phyloP scores from a whole-genome alignment of 352 stramenopile species.

The Blastocystis hominis region DNA sequence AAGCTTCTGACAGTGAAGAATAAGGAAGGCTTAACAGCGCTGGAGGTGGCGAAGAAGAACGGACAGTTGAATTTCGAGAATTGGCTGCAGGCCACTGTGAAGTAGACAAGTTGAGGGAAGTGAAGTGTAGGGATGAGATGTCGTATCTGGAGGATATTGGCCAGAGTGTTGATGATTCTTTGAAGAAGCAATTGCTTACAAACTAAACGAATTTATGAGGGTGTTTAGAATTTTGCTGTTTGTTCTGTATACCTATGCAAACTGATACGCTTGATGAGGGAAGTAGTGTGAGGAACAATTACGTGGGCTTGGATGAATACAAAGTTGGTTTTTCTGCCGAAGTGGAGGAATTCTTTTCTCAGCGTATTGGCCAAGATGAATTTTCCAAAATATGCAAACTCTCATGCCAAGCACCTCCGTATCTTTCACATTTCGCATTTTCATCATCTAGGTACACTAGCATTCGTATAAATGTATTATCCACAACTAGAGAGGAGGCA shows the following conservation, averaged over 20 bases:
- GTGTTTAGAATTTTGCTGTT: background rate
- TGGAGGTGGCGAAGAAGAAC: constrained; percentile 17
- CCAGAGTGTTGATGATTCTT: background rate
- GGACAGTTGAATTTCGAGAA: background rate
- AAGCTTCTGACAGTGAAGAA: background rate
- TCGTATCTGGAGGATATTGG: constrained; percentile 2
- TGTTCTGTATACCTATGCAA: background rate
- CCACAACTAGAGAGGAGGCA: constrained; percentile 66
- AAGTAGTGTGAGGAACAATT: background rate
- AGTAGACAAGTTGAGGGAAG: background rate
- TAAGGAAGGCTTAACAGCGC: constrained; percentile 13
- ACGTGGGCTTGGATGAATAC: constrained; percentile 65
- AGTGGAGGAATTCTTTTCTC: constrained; percentile 67
- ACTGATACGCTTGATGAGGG: background rate
- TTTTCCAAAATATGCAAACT: constrained; percentile 70
- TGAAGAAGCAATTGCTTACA: constrained; percentile 4
- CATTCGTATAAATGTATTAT: constrained; percentile 72
- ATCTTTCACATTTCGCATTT: constrained; percentile 4
- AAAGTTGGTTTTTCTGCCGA: constrained; percentile 68
- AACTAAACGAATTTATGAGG: constrained; percentile 2
- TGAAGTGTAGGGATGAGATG: constrained; percentile 34
- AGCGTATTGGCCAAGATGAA: constrained; percentile 67
- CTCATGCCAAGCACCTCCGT: constrained; percentile 68
- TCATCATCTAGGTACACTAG: constrained; percentile 65
- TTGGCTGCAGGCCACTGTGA: constrained; percentile 1